Evolutionary conservation across 2,329 filamentous ascomycete species (phyloP).

Genomic region (Aquanectria penicillioides): DNA sequence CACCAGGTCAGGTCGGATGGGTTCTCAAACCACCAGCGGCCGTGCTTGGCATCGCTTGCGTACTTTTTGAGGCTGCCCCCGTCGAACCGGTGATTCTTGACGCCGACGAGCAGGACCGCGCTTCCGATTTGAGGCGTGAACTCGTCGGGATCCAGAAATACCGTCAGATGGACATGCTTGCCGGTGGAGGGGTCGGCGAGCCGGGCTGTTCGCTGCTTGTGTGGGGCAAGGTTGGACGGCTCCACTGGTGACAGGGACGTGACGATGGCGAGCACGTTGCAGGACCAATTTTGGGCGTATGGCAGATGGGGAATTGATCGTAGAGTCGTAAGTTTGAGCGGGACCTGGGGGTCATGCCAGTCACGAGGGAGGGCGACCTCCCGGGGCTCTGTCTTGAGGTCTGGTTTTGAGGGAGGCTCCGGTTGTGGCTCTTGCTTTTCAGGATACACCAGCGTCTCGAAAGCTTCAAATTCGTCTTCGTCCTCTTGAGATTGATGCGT

Average conservation of each 20-base stretch:
- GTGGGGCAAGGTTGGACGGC: slow-evolving; percentile 59
- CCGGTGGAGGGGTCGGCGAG: slow-evolving; percentile 61
- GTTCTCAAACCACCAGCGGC: slow-evolving; percentile 63
- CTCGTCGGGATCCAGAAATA: slow-evolving; percentile 62
- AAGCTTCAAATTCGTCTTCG: slow-evolving; percentile 48
- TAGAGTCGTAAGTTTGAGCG: slow-evolving; percentile 63
- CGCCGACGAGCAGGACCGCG: slow-evolving; percentile 61
- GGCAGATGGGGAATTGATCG: slow-evolving; percentile 61
- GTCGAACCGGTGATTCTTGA: slow-evolving; percentile 68
- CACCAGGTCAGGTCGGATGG: slow-evolving; percentile 60
- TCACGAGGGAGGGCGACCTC: slow-evolving; percentile 53
- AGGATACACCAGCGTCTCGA: slow-evolving; percentile 49
- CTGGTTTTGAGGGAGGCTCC: background rate
- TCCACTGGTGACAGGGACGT: slow-evolving; percentile 58
- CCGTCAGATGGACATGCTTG: slow-evolving; percentile 63
- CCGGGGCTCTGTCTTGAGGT: slow-evolving; percentile 18
- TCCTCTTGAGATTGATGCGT: background rate
- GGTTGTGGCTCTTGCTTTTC: slow-evolving; percentile 25
- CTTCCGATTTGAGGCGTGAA: slow-evolving; percentile 60
- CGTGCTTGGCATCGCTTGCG: slow-evolving; percentile 49
- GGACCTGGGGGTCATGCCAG: slow-evolving; percentile 52
- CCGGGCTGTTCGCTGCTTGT: slow-evolving; percentile 62
- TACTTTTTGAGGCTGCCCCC: slow-evolving; percentile 58
- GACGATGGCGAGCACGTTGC: slow-evolving; percentile 64
- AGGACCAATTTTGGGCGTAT: slow-evolving; percentile 67